Evolutionary conservation across 2,329 filamentous ascomycete genomes (phyloP), one percentile per base, ranked within the genome.

Genomic region (Arthrinium phaeospermum): DNA sequence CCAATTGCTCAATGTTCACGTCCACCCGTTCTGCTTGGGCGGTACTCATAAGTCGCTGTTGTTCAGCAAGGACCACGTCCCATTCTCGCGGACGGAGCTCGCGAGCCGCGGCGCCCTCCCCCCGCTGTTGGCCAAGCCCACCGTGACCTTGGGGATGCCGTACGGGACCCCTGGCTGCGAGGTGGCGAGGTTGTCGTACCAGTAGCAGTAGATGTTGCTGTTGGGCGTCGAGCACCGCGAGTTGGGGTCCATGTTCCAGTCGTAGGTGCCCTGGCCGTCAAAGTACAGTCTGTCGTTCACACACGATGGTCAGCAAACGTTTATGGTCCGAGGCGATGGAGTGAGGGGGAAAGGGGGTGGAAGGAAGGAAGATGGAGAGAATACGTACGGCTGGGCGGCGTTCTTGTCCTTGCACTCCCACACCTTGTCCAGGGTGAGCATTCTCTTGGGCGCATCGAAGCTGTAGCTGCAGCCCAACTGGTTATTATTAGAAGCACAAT

Each of bases 81-180:
- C 57, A 14, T 64, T 64, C 57, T 64, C 30, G 19, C 57, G 57
- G 8, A 41, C 19, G 8, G 57, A 6, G 57, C 34, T n/a, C 57
- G 34, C 57, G 16, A 22, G 30, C 57, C 14, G 57, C 57, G 57
- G 57, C 30, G 57, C 57, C 57, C n/a, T 41, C 34, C 34, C 57
- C 57, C n/a, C n/a, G 8, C 34, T 12, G 19, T 64, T 64, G 57
- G 4, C 57, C 57, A 64, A 14, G 57, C 57, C 13, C 34, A 64
- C 57, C 34, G 57, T 64, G 57, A 64, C 57, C 34, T 64, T 64
- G 57, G 57, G 57, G 22, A 64, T 64, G 34, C n/a, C n/a, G 34
- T 64, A 64, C 22, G 57, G 57, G 34, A 64, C 34, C 3, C 57
- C 57, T 8, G 57, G 57, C 57, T 64, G 57, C 34, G 14, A 22